These are phyloP conservation scores for Phytophthora crassamura DNA, from an alignment of 352 stramenopile genomes.

Conservation along the genomic window DNA sequence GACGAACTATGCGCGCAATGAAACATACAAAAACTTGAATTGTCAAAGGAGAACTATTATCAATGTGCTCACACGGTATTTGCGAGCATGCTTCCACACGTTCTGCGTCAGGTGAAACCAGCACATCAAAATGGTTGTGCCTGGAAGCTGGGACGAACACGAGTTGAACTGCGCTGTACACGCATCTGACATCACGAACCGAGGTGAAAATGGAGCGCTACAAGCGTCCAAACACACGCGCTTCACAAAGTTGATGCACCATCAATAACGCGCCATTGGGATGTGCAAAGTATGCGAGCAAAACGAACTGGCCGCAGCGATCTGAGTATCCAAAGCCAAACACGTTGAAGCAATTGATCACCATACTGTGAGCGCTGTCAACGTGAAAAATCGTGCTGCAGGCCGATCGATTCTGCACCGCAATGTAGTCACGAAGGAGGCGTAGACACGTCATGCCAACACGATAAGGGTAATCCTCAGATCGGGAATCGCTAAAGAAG, in stretches of 20 bases:
- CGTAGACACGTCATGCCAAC: constrained; percentile 1
- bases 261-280: too few relatives aligned
- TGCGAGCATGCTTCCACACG: neutral
- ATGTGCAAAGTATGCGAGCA: constrained; percentile 5
- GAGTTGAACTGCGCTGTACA: too few relatives aligned
- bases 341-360: constrained; percentile 1
- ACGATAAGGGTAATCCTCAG: neutral
- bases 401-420: neutral
- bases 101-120: constrained; percentile 10
- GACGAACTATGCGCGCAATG: too few relatives aligned
- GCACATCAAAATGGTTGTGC: constrained; percentile 7
- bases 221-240: too few relatives aligned
- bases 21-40: too few relatives aligned
- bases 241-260: too few relatives aligned
- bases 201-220: too few relatives aligned
- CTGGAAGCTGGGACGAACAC: neutral
- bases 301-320: neutral
- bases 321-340: constrained; percentile 16
- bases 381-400: constrained; percentile 5
- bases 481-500: too few relatives aligned
- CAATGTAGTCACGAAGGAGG: neutral
- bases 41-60: too few relatives aligned
- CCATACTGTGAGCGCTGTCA: constrained; percentile 8
- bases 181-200: too few relatives aligned
- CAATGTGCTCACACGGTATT: neutral